Evolutionary conservation across 2,329 filamentous ascomycete species (phyloP).

Genomic region (Pseudonectria foliicola): DNA sequence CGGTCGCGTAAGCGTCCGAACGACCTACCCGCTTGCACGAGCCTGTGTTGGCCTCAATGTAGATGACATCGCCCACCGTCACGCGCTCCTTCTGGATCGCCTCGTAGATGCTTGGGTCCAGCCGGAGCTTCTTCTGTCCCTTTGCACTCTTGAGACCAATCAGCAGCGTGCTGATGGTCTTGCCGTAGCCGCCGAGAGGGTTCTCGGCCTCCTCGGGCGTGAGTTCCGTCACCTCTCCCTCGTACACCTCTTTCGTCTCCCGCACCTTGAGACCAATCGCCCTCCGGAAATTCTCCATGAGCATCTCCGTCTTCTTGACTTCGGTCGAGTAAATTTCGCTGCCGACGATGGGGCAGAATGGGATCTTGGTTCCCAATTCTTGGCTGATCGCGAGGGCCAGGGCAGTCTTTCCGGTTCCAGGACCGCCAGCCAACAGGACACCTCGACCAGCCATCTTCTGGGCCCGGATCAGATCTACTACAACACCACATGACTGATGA

Average conservation of each 20-base stretch:
- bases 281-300: constrained; percentile 98
- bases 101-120: constrained; percentile 98
- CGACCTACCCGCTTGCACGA: constrained; percentile 95
- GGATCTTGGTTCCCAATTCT: constrained; percentile 95
- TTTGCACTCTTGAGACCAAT: constrained; percentile 93
- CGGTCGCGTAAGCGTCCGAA: constrained; percentile 94
- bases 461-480: constrained; percentile 89
- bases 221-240: constrained; percentile 95
- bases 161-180: constrained; percentile 92
- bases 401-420: constrained; percentile 94
- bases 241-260: constrained; percentile 98
- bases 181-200: constrained; percentile 90
- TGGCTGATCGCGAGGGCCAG: constrained; percentile 93
- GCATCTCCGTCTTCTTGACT: constrained; percentile 97
- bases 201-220: constrained; percentile 98
- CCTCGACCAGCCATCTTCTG: constrained; percentile 98
- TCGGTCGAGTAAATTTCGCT: constrained; percentile 97
- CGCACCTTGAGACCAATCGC: constrained; percentile 95
- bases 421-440: constrained; percentile 86
- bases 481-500: constrained; percentile 80
- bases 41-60: constrained; percentile 98
- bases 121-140: constrained; percentile 93
- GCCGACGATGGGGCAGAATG: constrained; percentile 95
- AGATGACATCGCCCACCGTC: constrained; percentile 92
- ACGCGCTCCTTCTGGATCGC: constrained; percentile 98